Evolutionary conservation across 2,329 filamentous ascomycete species (phyloP).

Genomic region (Diaporthe citrichinensis): DNA sequence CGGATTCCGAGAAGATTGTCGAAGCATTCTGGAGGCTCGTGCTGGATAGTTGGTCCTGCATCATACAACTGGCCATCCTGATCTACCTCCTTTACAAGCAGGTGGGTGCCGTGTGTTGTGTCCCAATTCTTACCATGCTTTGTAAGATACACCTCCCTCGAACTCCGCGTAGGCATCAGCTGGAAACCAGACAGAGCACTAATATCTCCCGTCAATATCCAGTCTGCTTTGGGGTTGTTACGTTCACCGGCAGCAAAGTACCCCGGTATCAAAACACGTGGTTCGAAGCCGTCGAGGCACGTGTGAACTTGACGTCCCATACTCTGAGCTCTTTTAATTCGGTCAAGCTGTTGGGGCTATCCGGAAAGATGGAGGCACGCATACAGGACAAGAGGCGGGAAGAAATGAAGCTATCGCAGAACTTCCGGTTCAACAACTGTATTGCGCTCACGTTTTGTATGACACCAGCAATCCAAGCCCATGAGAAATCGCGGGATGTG

Average conservation of each 20-base stretch:
- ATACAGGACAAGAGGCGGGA: background rate
- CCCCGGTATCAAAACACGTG: background rate
- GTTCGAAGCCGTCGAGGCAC: constrained; percentile 6
- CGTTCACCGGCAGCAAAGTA: background rate
- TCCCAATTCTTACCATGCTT: constrained; percentile 45
- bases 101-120: constrained; percentile 50
- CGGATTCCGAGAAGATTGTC: constrained; percentile 52
- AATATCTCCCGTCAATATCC: background rate
- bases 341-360: background rate
- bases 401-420: background rate
- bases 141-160: background rate
- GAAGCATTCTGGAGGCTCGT: constrained; percentile 47
- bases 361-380: background rate
- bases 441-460: constrained; percentile 2
- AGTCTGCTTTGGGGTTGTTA: background rate
- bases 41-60: constrained; percentile 54
- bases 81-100: constrained; percentile 51
- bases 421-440: background rate
- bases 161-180: too few species aligned
- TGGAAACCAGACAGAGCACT: too few species aligned
- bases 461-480: background rate
- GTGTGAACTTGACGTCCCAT: constrained; percentile 4
- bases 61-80: constrained; percentile 51
- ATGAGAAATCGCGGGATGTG: background rate
- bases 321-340: background rate